Percentiles rank a stretch among this genome's conserved stretches.
Evolutionary conservation across 176 grass and related monocot genomes (phyloP).

Genomic region (Miscanthus lutarioriparius): DNA sequence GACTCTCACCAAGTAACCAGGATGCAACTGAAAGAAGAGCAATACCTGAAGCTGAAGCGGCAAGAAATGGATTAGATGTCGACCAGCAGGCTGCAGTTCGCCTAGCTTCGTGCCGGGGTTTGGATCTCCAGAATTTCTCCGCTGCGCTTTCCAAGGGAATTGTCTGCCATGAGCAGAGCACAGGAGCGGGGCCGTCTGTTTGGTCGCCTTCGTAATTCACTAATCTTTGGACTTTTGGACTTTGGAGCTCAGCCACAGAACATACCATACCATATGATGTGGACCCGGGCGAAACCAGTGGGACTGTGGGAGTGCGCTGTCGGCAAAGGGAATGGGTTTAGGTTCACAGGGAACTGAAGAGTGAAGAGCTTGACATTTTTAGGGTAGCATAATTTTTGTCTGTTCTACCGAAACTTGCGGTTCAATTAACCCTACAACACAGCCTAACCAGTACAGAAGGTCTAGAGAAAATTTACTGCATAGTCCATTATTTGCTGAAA

Average conservation of each 20-base stretch:
- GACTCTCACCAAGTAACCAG: background rate
- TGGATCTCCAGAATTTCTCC: slow-evolving; percentile 10
- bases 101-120: background rate
- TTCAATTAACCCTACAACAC: background rate
- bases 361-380: background rate
- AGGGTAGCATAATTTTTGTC: background rate
- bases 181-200: background rate
- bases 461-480: background rate
- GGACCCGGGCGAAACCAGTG: background rate
- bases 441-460: background rate
- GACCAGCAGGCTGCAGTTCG: background rate
- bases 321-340: background rate
- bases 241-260: background rate
- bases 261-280: background rate
- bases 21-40: background rate
- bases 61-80: background rate
- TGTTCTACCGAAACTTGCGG: background rate
- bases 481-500: background rate
- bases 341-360: background rate
- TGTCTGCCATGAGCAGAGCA: slow-evolving; percentile 4
- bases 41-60: background rate
- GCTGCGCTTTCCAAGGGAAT: slow-evolving; percentile 5
- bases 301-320: background rate
- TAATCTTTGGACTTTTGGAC: too few species aligned
- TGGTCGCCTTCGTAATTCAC: background rate